Base-by-base conservation (phyloP, 768 basidiomycete genomes). In the Suillus subluteus region DNA sequence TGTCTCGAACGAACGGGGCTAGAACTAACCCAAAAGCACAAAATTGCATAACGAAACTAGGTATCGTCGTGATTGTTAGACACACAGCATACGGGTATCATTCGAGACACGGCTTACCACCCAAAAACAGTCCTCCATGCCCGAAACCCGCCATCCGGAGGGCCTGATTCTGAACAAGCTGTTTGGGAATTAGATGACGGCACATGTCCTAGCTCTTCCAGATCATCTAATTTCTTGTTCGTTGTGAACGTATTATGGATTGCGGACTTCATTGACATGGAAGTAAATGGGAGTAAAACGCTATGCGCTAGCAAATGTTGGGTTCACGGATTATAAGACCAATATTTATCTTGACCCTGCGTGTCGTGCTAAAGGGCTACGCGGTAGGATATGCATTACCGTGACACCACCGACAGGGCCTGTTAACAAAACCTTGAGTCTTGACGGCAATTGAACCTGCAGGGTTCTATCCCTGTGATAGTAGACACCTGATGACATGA, bases 21-120 rank as follows among this genome's bases (percentile, higher is more conserved):
- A 35, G 26, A 18, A 63, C 67, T 18, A 56, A 75, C 68, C 74
- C 76, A 54, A 70, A 76, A 23, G 70, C 71, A 64, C 74, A 75
- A 59, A 75, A 73, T 46, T 77, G 76, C 13, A 73, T 63, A 2
- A 76, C 62, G 59, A 74, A 72, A 48, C 73, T 74, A 56, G 26
- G 16, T 16, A 46, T 32, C 15, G 12, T 65, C 21, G 2, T 54
- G 26, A 40, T 8, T 23, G 12, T 40, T 23, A 26, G 30, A 37
- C 37, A 38, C 37, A 55, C 18, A 23, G 6, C 11, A 21, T 30
- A 11, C 2, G 21, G 16, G 9, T 40, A 37, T 37, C 37, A 37
- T 37, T 37, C 41, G 40, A 41, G 40, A 59, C 35, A 32, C 12
- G 18, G 23, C 56, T 66, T 37, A 69, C 69, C 64, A 65, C 43